Evolutionary conservation across 371 early-diverging fungal species (phyloP), one percentile per base, ranked within the genome.

Genomic region (Choanephora cucurbitarum): DNA sequence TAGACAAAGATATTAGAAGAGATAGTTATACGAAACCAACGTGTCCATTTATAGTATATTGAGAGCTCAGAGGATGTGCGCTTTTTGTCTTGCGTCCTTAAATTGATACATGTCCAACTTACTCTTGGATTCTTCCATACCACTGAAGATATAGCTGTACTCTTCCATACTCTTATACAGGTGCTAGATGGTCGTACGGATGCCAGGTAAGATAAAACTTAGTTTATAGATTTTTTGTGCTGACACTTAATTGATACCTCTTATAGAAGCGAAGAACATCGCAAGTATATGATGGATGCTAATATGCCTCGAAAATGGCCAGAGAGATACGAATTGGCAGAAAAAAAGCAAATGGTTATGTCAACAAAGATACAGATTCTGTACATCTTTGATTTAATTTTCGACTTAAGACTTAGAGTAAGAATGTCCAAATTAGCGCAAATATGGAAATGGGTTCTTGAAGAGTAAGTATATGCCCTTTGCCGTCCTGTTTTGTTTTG

Each of bases 301-400:
- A 24, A 56, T 1, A 57, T 34, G n/a, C 52, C 60, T 22, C 46
- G 63, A 7, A 40, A 47, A 48, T 72, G 72, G 72, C 62, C 46
- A 19, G 77, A 76, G 5, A 66, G 78, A 15, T 82, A 71, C 44
- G 44, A 59, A 3, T 58, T 70, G 44, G 72, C 71, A 17, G 82
- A 82, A 54, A 54, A 55, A 11, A 79, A 69, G 28, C 64, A 62
- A 21, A 56, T 62, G 4, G 66, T 71, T 13, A 77, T 81, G 68
- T 63, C 73, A 24, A 61, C 68, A 19, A 83, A 83, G 55, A 78
- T 83, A 13, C 78, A 77, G 44, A 73, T 79, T 5, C 55, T 79
- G 34, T 43, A 61, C 15, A 75, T 83, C 21, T 72, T 83, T 50
- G 79, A 83, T 40, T 47, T 72, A 19, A 65, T 83, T 13, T 66